Base-by-base conservation (phyloP, 106 monocot genomes). In the Dendrobium catenatum region DNA sequence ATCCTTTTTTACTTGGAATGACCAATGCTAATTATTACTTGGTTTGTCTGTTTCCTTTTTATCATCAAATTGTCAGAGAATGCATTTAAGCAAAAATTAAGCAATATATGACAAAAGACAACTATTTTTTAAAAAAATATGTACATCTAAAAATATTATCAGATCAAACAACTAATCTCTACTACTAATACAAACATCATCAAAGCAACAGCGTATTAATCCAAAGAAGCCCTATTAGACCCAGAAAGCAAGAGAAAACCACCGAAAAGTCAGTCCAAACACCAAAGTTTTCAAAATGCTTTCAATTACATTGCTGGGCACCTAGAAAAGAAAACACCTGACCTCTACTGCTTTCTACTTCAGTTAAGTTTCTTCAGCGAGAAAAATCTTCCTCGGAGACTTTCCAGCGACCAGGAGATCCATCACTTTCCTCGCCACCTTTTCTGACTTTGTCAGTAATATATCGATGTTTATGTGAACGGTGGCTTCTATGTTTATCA, bases 331-430 rank as follows among this genome's bases (percentile, higher is more conserved):
- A 37, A 68, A 7, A 27, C 10, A 24, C 27, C 1, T 11, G 13
- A 26, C 6, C 13, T 11, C 68, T 68, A 29, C 68, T 68, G 29
- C 68, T 9, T 29, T 68, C 11, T 9, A 68, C 70, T 70, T 33
- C 22, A 26, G 19, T 15, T 75, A 19, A 54, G 6, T 67, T 43
- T 47, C 54, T 22, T 84, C 81, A 5, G 27, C 29, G 24, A 16
- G 43, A 78, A 74, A 49, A 80, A 55, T 29, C 78, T 15, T 51
- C 15, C 0, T 51, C 51, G 13, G 51, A 51, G 15, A 2, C 51
- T 51, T 58, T 55, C 85, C 79, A 59, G 9, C 42, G 42, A 77
- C 75, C 77, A 66, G 41, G 47, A 18, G 79, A 58, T 37, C 51
- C 77, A 73, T 78, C 51, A 79, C 20, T 49, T 76, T 10, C 56